phyloP scores from a whole-genome alignment of 768 basidiomycete species.

The Amanita rubescens region DNA sequence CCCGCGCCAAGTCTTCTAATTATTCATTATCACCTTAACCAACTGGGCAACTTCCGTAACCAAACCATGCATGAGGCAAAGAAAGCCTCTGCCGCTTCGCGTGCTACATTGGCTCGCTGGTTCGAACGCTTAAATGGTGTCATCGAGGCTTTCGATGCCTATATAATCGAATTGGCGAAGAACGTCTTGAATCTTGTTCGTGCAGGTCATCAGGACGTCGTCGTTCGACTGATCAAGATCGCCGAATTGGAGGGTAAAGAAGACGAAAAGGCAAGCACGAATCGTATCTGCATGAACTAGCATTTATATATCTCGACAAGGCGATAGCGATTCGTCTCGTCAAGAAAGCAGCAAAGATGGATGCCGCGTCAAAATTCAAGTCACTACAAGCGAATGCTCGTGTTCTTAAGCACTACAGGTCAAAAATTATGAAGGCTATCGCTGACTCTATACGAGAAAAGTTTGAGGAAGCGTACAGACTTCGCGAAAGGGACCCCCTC shows the following conservation, averaged over 20 bases:
- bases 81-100: slow-evolving; percentile 59
- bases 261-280: slow-evolving; percentile 76
- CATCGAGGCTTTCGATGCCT: slow-evolving; percentile 77
- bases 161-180: slow-evolving; percentile 69
- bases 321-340: slow-evolving; percentile 91
- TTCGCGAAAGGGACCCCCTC: slow-evolving; percentile 55
- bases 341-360: slow-evolving; percentile 88
- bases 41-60: slow-evolving; percentile 90
- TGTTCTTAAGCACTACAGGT: slow-evolving; percentile 90
- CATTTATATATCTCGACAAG: slow-evolving; percentile 29
- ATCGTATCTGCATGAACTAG: background rate
- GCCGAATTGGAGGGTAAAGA: slow-evolving; percentile 88
- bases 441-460: slow-evolving; percentile 64
- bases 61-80: slow-evolving; percentile 94
- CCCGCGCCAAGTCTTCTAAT: slow-evolving; percentile 84
- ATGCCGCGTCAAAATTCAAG: slow-evolving; percentile 88
- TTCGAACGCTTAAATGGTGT: slow-evolving; percentile 83
- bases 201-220: slow-evolving; percentile 73
- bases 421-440: slow-evolving; percentile 79
- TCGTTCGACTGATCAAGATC: slow-evolving; percentile 90
- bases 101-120: slow-evolving; percentile 63
- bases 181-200: slow-evolving; percentile 77
- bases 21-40: slow-evolving; percentile 87
- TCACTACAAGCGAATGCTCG: slow-evolving; percentile 92
- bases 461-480: slow-evolving; percentile 62